phyloP scores from a whole-genome alignment of 768 basidiomycete species.

The Termitomyces sp. region DNA sequence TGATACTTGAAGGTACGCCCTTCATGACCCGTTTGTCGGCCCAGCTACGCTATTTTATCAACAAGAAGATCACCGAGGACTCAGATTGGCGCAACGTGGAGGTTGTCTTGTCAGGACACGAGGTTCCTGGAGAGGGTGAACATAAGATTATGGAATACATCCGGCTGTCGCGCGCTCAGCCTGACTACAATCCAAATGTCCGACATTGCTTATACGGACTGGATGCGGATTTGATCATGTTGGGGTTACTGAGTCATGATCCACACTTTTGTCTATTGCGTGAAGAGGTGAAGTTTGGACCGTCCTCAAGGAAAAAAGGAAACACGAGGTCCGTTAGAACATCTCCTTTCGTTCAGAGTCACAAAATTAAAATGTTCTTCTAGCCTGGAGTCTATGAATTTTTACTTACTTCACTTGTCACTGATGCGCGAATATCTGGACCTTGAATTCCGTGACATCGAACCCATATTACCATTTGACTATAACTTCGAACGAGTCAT shows the following conservation, averaged over 20 bases:
- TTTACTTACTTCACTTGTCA: conserved; percentile 92
- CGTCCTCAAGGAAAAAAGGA: conserved; percentile 66
- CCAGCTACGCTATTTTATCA: conserved; percentile 92
- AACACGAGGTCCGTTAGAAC: conserved; percentile 34
- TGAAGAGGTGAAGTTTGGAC: conserved; percentile 98
- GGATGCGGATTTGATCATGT: conserved; percentile 98
- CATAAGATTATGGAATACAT: conserved; percentile 99
- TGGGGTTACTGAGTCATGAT: conserved; percentile 94
- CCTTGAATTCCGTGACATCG: conserved; percentile 82
- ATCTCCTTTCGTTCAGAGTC: background rate
- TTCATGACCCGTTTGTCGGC: conserved; percentile 94
- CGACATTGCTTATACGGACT: conserved; percentile 98
- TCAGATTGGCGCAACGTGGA: conserved; percentile 90
- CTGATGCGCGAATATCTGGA: conserved; percentile 97
- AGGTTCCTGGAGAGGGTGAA: conserved; percentile 98
- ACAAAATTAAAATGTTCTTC: background rate
- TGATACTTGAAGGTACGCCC: conserved; percentile 59
- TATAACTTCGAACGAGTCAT: conserved; percentile 94
- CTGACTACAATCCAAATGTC: conserved; percentile 92
- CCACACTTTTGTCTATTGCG: conserved; percentile 97
- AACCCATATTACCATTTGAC: conserved; percentile 60
- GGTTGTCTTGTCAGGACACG: conserved; percentile 94
- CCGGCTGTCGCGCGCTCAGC: conserved; percentile 88
- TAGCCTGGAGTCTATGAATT: conserved; percentile 75
- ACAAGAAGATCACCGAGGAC: conserved; percentile 98